phyloP scores from a whole-genome alignment of 176 grass and related monocot genomes.

The bread wheat (Triticum aestivum) region IWGSC_CS_RefSeq_v2.1 NC_057799.1:64273940-64274439 shows the following conservation, averaged over 20 bases:
- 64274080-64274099: slow-evolving; percentile 83
- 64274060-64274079: slow-evolving; percentile 69
- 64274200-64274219: slow-evolving; percentile 58
- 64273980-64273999: slow-evolving; percentile 66
- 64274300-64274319: slow-evolving; percentile 63
- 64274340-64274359: slow-evolving; percentile 18
- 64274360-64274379: slow-evolving; percentile 85
- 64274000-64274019: slow-evolving; percentile 39
- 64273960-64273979: slow-evolving; percentile 57
- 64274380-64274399: slow-evolving; percentile 55
- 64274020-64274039: slow-evolving; percentile 77
- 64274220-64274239: slow-evolving; percentile 52
- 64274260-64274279: slow-evolving; percentile 70
- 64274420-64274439: slow-evolving; percentile 67
- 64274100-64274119: slow-evolving; percentile 66
- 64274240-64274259: slow-evolving; percentile 69
- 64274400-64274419: slow-evolving; percentile 75
- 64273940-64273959: slow-evolving; percentile 68
- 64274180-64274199: slow-evolving; percentile 70
- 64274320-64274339: background rate
- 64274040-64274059: slow-evolving; percentile 67
- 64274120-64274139: slow-evolving; percentile 78
- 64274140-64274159: slow-evolving; percentile 76
- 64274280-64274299: slow-evolving; percentile 71
- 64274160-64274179: slow-evolving; percentile 46